phyloP scores from a whole-genome alignment of 345 rosid genomes.

The Populus ilicifolia region DNA sequence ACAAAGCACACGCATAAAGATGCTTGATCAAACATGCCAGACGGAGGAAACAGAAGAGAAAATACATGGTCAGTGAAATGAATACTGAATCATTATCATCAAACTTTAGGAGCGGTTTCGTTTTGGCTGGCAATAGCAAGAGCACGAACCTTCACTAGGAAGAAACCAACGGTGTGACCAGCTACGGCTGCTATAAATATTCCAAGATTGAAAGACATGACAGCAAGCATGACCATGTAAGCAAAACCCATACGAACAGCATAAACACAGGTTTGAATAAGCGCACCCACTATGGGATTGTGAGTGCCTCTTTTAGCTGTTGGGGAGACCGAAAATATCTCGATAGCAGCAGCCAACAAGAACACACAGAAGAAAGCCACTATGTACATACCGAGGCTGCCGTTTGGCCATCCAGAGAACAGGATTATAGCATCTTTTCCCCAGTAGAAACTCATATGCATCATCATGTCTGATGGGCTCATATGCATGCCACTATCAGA shows the following conservation, averaged over 20 bases:
- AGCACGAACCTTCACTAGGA: conserved; percentile 30
- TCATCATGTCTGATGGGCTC: conserved; percentile 22
- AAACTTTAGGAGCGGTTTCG: conserved; percentile 8
- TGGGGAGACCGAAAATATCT: conserved; percentile 2
- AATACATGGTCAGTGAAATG: not conserved
- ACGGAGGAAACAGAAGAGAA: not conserved
- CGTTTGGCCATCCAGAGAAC: conserved; percentile 41
- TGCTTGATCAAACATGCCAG: not conserved
- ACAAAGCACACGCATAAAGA: not conserved
- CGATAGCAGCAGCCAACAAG: conserved; percentile 7
- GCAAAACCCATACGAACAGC: conserved; percentile 29
- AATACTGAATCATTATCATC: not conserved
- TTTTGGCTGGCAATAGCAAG: conserved; percentile 4
- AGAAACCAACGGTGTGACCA: conserved; percentile 36
- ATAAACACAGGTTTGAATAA: conserved; percentile 16
- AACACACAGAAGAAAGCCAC: conserved; percentile 8
- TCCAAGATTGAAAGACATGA: conserved; percentile 45
- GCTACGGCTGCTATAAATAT: conserved; percentile 39
- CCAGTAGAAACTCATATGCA: conserved; percentile 44
- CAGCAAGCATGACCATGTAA: conserved; percentile 49
- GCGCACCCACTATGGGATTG: not conserved
- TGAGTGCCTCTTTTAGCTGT: not conserved
- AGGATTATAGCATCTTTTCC: conserved; percentile 35
- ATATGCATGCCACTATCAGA: conserved; percentile 9
- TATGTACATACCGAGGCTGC: conserved; percentile 32